phyloP scores from a whole-genome alignment of 768 basidiomycete genomes.

The Rhodotorula diobovata region DNA sequence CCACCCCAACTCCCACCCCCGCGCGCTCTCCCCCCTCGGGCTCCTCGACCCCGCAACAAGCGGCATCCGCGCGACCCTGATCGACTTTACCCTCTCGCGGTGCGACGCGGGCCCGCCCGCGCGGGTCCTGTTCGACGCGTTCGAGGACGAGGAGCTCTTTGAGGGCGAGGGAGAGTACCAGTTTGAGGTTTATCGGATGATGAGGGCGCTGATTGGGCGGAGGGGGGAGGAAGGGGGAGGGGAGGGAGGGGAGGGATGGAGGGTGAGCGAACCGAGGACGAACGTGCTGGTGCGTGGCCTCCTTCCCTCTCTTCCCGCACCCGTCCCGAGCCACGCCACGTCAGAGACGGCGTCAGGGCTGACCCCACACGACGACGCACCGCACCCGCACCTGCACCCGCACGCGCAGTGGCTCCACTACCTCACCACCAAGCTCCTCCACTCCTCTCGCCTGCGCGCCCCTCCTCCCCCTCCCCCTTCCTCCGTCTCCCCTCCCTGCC shows the following conservation, averaged over 20 bases:
- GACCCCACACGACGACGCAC: not conserved
- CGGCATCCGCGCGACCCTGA: conserved; percentile 75
- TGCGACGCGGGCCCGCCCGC: conserved; percentile 58
- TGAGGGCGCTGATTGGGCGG: conserved; percentile 59
- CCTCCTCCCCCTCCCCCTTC: conserved; percentile 40
- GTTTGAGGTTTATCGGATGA: conserved; percentile 88
- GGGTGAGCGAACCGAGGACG: conserved; percentile 69
- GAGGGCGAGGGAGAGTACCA: conserved; percentile 92
- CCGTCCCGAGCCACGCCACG: not conserved
- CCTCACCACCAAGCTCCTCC: conserved; percentile 65
- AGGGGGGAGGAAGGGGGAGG: conserved; percentile 43
- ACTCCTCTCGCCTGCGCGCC: conserved; percentile 62
- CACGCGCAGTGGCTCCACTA: conserved; percentile 86
- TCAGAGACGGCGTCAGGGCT: too few relatives aligned
- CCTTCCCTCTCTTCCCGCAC: not conserved
- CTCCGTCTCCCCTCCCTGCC: not conserved
- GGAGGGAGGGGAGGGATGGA: conserved; percentile 54
- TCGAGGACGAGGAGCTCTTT: conserved; percentile 73
- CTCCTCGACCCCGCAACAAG: not conserved
- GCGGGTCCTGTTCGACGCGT: conserved; percentile 62
- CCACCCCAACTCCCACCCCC: not conserved
- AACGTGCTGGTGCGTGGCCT: conserved; percentile 75
- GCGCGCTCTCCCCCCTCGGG: not conserved
- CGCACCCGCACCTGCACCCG: not conserved
- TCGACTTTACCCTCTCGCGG: conserved; percentile 89